phyloP scores from a whole-genome alignment of 805 yeast species.

The Teunomyces pallodes region DNA sequence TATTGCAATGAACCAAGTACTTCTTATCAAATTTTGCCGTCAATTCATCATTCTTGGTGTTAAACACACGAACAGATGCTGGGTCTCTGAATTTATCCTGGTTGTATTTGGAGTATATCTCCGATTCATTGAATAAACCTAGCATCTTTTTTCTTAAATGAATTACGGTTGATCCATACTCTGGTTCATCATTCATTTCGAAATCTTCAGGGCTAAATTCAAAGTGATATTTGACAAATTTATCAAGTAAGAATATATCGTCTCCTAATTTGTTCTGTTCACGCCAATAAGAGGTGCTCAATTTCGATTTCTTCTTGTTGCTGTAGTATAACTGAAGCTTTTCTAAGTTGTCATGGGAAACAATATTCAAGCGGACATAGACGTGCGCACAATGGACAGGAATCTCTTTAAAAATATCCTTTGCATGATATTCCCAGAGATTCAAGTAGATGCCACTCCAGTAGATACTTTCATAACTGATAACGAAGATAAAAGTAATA shows the following conservation, averaged over 20 bases:
- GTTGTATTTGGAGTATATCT: slow-evolving; percentile 19
- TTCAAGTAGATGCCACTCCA: slow-evolving; percentile 42
- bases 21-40: slow-evolving; percentile 16
- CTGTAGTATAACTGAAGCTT: slow-evolving; percentile 27
- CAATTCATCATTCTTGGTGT: slow-evolving; percentile 27
- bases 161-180: slow-evolving; percentile 64
- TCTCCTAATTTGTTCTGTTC: slow-evolving; percentile 14
- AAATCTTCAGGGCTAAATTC: slow-evolving; percentile 84
- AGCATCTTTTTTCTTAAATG: slow-evolving; percentile 59
- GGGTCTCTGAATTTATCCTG: slow-evolving; percentile 1
- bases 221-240: slow-evolving; percentile 53
- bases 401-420: slow-evolving; percentile 63
- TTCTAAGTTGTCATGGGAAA: slow-evolving; percentile 13
- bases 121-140: slow-evolving; percentile 48
- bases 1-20: slow-evolving; percentile 35
- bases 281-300: slow-evolving; percentile 23
- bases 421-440: slow-evolving; percentile 51
- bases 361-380: slow-evolving; percentile 50
- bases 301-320: slow-evolving; percentile 23
- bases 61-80: slow-evolving; percentile 27
- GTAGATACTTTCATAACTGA: slow-evolving; percentile 41
- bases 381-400: slow-evolving; percentile 82
- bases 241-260: slow-evolving; percentile 14
- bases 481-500: slow-evolving; percentile 18
- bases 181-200: slow-evolving; percentile 56